Conservation (phyloP, 192 early-diverging fungal genomes). For the Chytriomyces confervae region DNA sequence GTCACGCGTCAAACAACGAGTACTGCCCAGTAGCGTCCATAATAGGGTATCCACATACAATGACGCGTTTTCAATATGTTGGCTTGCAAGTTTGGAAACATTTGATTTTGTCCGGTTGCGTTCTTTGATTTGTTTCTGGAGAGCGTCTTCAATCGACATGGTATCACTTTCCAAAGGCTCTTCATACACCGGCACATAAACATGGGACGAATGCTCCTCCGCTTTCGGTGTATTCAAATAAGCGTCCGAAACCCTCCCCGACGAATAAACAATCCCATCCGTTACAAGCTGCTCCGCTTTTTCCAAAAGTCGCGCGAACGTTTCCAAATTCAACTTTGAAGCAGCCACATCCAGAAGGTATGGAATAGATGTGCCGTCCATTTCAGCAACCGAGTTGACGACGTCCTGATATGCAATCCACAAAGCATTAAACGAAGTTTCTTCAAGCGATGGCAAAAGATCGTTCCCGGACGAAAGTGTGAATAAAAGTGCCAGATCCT, state of each 20-base stretch:
- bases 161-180: too few species aligned
- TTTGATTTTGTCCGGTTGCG: too few species aligned
- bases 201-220: too few species aligned
- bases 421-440: background rate
- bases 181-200: background rate
- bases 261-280: background rate
- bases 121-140: too few species aligned
- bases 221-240: background rate
- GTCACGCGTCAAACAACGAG: background rate
- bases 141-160: too few species aligned
- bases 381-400: background rate
- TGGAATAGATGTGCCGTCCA: background rate
- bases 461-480: slow-evolving; percentile 13
- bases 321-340: background rate
- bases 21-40: background rate
- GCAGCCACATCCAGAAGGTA: background rate
- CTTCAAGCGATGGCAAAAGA: background rate
- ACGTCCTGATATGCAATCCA: background rate
- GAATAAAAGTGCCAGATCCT: slow-evolving; percentile 7
- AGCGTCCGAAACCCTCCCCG: background rate
- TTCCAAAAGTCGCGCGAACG: background rate
- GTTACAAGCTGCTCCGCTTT: background rate
- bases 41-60: slow-evolving; percentile 6
- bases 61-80: background rate
- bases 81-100: background rate